A percentile compares a stretch with the other conserved stretches of the same genome.
These are phyloP conservation scores for Uronychia binucleata DNA, from an alignment of 73 alveolate species.

Conservation along the genomic window DNA sequence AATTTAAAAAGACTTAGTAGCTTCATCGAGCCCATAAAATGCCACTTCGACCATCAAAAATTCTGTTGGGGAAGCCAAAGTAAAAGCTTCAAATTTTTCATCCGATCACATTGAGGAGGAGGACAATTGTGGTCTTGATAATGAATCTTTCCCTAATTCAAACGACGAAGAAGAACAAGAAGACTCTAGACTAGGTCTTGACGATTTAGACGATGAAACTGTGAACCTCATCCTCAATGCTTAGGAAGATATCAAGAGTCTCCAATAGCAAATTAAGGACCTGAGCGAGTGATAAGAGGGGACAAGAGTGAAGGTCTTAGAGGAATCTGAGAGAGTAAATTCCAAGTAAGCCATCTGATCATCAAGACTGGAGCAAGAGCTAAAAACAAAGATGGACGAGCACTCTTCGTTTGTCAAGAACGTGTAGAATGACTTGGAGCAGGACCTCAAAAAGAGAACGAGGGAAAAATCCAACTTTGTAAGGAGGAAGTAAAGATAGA, in stretches of 20 bases:
- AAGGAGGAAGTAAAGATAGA: background rate
- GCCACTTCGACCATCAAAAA: too few relatives aligned
- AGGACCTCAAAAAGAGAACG: background rate
- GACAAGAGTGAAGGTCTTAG: background rate
- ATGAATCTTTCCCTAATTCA: background rate
- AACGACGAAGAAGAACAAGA: background rate
- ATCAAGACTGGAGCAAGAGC: background rate
- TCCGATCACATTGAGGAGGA: background rate
- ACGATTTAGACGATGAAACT: background rate
- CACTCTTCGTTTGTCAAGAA: background rate
- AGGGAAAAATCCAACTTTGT: background rate
- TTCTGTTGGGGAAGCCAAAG: too few relatives aligned
- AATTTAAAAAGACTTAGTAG: too few relatives aligned
- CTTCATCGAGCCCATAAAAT: too few relatives aligned
- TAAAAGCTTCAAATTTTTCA: too few relatives aligned
- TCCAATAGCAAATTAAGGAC: background rate
- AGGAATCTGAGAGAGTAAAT: background rate
- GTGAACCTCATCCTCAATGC: background rate
- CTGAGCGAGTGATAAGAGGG: background rate
- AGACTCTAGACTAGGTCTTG: background rate
- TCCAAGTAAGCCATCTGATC: background rate
- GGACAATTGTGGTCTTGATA: background rate
- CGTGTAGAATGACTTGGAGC: background rate
- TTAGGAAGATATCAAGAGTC: background rate
- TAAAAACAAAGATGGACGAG: background rate